phyloP scores from a whole-genome alignment of 2,329 filamentous ascomycete genomes.

The Aspergillus sp. region DNA sequence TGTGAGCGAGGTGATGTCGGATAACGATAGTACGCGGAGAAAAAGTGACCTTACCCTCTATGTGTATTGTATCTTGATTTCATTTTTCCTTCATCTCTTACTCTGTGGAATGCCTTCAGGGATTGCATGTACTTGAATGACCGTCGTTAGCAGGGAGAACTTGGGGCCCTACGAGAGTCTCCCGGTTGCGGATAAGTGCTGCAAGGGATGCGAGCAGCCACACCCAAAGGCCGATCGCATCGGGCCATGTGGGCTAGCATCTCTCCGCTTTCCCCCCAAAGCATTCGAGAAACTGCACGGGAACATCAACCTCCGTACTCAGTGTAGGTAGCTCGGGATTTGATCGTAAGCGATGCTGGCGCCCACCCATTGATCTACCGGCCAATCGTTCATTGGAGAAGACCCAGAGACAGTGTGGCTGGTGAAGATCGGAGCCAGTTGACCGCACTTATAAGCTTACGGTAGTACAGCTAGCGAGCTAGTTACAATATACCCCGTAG shows the following conservation, averaged over 20 bases:
- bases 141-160: neutral
- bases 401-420: too few species aligned
- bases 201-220: constrained; percentile 1
- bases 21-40: neutral
- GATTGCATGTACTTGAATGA: neutral
- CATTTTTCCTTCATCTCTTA: neutral
- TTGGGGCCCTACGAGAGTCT: neutral
- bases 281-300: neutral
- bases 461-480: too few species aligned
- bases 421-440: too few species aligned
- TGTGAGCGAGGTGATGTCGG: neutral
- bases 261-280: neutral
- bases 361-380: too few species aligned
- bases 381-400: too few species aligned
- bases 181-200: neutral
- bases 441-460: too few species aligned
- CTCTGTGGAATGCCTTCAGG: neutral
- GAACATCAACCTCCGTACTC: neutral
- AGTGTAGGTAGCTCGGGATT: too few species aligned
- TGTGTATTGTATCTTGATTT: neutral
- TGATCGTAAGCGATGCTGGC: too few species aligned
- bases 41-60: neutral
- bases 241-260: neutral
- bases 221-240: neutral
- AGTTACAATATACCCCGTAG: too few species aligned